These are phyloP conservation scores for Mortierella sp. DNA, from an alignment of 371 early-diverging fungal genomes.

Conservation along the genomic window DNA sequence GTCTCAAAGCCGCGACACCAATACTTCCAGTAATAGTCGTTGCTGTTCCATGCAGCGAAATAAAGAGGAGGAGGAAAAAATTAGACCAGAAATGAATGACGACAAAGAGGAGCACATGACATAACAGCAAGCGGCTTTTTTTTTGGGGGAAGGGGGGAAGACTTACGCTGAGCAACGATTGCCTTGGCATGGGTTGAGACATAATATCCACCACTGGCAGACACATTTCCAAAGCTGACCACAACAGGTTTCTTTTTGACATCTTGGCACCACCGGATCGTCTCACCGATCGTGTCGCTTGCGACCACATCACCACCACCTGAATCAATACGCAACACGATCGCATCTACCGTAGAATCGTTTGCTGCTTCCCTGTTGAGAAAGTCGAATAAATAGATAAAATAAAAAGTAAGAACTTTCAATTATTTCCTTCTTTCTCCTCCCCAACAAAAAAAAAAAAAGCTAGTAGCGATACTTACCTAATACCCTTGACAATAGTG, in stretches of 20 bases:
- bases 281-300: constrained; percentile 66
- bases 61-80: neutral
- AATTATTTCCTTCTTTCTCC: neutral
- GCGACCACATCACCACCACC: constrained; percentile 70
- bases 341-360: constrained; percentile 58
- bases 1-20: constrained; percentile 65
- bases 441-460: neutral
- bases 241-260: constrained; percentile 65
- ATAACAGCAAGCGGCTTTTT: neutral
- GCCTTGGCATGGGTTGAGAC: constrained; percentile 57
- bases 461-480: neutral
- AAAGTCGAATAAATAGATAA: neutral
- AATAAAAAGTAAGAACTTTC: neutral
- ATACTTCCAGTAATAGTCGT: constrained; percentile 74
- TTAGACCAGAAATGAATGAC: neutral
- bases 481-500: constrained; percentile 56
- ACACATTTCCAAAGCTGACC: constrained; percentile 65
- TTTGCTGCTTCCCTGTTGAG: constrained; percentile 56
- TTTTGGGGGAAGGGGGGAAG: neutral
- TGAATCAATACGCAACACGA: constrained; percentile 69
- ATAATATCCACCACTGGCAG: constrained; percentile 71
- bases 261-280: constrained; percentile 57
- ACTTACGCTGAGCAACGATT: constrained; percentile 63
- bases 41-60: constrained; percentile 18
- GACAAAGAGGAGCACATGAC: neutral